phyloP scores from a whole-genome alignment of 2,329 filamentous ascomycete genomes.

The Xylariales sp. region DNA sequence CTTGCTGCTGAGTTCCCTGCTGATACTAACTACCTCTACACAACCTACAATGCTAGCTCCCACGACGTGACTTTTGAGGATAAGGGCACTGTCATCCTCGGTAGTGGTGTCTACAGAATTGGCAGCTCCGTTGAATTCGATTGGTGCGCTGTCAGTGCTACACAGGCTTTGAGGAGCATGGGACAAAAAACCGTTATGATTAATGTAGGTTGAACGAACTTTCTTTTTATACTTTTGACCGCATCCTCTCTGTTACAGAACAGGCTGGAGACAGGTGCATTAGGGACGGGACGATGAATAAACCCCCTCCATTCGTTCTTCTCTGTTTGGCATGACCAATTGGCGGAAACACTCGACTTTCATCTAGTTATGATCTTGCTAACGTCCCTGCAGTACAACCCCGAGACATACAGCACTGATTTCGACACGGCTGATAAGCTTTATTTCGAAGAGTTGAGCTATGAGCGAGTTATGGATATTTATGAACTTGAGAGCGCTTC shows the following conservation, averaged over 20 bases:
- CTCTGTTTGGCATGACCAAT: not conserved
- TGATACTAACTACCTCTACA: constrained; percentile 95
- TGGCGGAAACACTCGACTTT: not conserved
- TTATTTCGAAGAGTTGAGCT: constrained; percentile 97
- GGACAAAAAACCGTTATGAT: constrained; percentile 99
- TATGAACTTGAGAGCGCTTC: constrained; percentile 89
- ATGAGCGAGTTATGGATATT: constrained; percentile 98
- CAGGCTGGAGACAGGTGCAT: not conserved
- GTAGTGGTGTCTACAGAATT: constrained; percentile 96
- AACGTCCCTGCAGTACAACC: constrained; percentile 33
- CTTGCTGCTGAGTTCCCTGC: constrained; percentile 96
- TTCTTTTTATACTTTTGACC: not conserved
- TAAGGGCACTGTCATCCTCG: constrained; percentile 88
- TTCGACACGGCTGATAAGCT: constrained; percentile 90
- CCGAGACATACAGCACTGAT: constrained; percentile 83
- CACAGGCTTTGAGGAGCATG: constrained; percentile 82
- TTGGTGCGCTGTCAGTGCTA: constrained; percentile 95
- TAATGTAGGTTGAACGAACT: constrained; percentile 68
- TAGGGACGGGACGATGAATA: not conserved
- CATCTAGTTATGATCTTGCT: constrained; percentile 16
- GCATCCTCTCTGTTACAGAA: not conserved
- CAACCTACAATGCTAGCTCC: constrained; percentile 94
- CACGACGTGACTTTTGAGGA: constrained; percentile 96
- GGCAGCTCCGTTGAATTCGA: constrained; percentile 98
- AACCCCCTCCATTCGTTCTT: constrained; percentile 1